Conservation (phyloP, 2,329 filamentous ascomycete genomes). For the Ascochyta koolunga region DNA sequence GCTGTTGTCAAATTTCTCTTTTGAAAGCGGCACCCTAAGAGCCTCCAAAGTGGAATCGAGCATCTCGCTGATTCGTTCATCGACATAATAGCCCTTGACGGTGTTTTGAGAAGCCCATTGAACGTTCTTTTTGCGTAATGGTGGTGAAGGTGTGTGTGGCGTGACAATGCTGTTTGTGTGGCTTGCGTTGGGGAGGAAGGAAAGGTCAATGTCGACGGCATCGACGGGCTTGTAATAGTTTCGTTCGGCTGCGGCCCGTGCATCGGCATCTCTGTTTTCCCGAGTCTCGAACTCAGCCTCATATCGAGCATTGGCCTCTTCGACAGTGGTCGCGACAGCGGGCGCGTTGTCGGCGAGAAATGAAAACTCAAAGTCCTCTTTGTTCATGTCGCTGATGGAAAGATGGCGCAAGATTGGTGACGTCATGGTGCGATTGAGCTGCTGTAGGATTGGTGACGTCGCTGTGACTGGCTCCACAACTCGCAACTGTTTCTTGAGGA, state of each 20-base stretch:
- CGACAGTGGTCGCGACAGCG: conserved; percentile 4
- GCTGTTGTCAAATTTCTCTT: conserved; percentile 2
- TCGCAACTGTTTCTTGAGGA: conserved; percentile 12
- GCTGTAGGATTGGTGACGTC: not conserved
- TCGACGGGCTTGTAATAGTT: conserved; percentile 7
- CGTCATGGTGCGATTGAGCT: not conserved
- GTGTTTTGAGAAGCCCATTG: conserved; percentile 19
- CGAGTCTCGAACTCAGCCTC: conserved; percentile 14
- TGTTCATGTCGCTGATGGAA: conserved; percentile 1
- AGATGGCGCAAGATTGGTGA: not conserved
- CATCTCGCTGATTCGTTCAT: conserved; percentile 31
- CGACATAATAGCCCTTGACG: conserved; percentile 25
- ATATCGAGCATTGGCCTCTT: conserved; percentile 7
- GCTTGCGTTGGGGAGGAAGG: conserved; percentile 1
- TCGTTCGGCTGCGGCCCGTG: conserved; percentile 12
- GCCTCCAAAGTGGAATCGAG: conserved; percentile 29
- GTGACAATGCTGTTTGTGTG: conserved; percentile 1
- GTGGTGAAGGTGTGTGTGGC: not conserved
- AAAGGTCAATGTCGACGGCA: conserved; percentile 15
- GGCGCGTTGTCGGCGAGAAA: conserved; percentile 3
- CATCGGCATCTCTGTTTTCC: conserved; percentile 15
- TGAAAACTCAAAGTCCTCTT: not conserved
- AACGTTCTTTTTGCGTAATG: conserved; percentile 15
- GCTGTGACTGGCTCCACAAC: not conserved
- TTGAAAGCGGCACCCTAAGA: conserved; percentile 12